A percentile compares a stretch with the other conserved stretches of the same genome.
Conservation (phyloP, 768 basidiomycete genomes). For the Boletus vinaceobasis region DNA sequence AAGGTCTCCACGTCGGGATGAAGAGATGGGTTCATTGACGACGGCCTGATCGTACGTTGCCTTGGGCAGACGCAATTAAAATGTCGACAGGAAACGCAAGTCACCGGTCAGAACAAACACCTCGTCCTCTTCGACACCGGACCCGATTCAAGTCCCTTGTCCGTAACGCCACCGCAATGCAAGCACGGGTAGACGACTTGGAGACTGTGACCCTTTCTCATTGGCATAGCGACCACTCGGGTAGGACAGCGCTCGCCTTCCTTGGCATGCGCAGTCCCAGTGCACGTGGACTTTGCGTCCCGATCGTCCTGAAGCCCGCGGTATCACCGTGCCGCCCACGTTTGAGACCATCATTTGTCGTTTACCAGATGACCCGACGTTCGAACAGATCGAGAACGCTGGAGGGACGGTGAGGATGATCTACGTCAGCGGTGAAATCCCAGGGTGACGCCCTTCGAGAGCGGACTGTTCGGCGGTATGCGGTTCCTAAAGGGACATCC, state of each 20-base stretch:
- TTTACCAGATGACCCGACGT: constrained; percentile 68
- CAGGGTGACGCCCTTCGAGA: constrained; percentile 63
- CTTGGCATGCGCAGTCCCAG: constrained; percentile 41
- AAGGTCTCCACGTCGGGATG: not conserved
- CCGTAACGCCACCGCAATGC: constrained; percentile 66
- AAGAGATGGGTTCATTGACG: not conserved
- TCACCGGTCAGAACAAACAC: constrained; percentile 41
- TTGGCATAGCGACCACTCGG: constrained; percentile 78
- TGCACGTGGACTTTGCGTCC: constrained; percentile 68
- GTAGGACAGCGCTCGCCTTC: constrained; percentile 69
- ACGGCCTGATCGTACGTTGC: constrained; percentile 53
- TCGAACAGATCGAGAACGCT: constrained; percentile 54
- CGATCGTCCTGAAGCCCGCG: constrained; percentile 66
- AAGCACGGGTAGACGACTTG: constrained; percentile 50
- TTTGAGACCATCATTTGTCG: constrained; percentile 56
- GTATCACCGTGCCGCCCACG: constrained; percentile 64
- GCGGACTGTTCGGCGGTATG: constrained; percentile 63
- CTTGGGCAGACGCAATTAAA: not conserved
- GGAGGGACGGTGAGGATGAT: constrained; percentile 60
- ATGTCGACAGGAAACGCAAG: constrained; percentile 51
- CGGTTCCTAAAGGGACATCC: constrained; percentile 56
- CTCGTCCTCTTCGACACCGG: constrained; percentile 82
- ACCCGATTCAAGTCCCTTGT: constrained; percentile 70
- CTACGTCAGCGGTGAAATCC: constrained; percentile 81
- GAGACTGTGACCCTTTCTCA: constrained; percentile 69